phyloP scores from a whole-genome alignment of 495 filamentous ascomycete genomes.

The Podospora anserina region DNA sequence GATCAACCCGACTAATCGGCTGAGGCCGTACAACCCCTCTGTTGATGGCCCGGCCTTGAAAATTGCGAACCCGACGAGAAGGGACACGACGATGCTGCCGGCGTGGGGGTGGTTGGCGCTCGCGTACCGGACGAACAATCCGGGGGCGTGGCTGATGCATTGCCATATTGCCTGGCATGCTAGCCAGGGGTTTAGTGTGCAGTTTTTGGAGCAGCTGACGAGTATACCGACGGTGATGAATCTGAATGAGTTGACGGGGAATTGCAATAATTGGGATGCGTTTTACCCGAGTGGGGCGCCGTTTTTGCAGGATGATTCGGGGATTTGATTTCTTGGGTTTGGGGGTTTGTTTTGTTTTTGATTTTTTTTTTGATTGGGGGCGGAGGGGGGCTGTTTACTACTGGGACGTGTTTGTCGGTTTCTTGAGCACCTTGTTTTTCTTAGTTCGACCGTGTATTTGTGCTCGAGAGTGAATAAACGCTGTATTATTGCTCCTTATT shows the following conservation, averaged over 20 bases:
- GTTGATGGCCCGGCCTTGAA: slow-evolving; percentile 32
- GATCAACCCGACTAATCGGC: slow-evolving; percentile 40
- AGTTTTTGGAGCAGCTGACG: slow-evolving; percentile 32
- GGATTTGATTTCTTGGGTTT: slow-evolving; percentile 18
- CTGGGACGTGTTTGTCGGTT: no score
- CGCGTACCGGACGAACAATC: slow-evolving; percentile 47
- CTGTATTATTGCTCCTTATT: neutral
- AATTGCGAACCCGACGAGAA: slow-evolving; percentile 35
- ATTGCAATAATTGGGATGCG: slow-evolving; percentile 27
- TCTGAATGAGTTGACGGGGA: slow-evolving; percentile 21
- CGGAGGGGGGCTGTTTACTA: no score
- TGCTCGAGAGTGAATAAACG: neutral
- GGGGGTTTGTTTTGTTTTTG: neutral
- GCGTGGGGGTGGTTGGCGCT: slow-evolving; percentile 37
- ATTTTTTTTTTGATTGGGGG: neutral
- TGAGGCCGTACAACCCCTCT: slow-evolving; percentile 33
- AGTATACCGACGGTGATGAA: slow-evolving; percentile 25
- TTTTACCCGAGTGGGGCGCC: slow-evolving; percentile 26
- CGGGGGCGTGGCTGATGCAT: slow-evolving; percentile 46
- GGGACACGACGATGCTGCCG: slow-evolving; percentile 43
- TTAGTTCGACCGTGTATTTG: no score
- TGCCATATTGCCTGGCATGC: slow-evolving; percentile 51
- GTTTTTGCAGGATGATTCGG: slow-evolving; percentile 28
- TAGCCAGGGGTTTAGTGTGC: slow-evolving; percentile 7
- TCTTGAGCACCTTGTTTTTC: no score